A percentile compares a stretch with the other conserved stretches of the same genome.
Evolutionary conservation across 176 grass and related monocot genomes (phyloP).

Genomic region (Triticum turgidum): DNA sequence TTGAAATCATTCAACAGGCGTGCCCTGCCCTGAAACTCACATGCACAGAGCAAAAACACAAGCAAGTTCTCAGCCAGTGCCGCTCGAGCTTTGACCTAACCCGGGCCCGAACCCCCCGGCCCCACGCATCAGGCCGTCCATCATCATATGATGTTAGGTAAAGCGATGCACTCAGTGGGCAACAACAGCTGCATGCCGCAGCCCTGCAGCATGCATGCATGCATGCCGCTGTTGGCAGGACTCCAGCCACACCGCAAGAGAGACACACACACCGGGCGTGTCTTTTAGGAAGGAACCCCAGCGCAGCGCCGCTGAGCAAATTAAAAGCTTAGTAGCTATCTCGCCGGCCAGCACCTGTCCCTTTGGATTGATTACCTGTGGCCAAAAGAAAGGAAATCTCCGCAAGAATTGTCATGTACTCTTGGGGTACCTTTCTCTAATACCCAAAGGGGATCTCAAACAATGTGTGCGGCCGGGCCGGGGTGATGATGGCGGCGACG

Average conservation of each 20-base stretch:
- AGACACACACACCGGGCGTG: neutral
- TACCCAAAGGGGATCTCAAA: slow-evolving; percentile 31
- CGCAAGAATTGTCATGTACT: slow-evolving; percentile 17
- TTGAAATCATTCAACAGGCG: slow-evolving; percentile 33
- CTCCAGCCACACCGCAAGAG: neutral
- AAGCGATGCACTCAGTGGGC: neutral
- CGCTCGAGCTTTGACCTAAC: slow-evolving; percentile 28
- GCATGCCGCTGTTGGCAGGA: slow-evolving; percentile 22
- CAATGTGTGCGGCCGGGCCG: neutral
- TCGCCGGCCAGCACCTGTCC: slow-evolving; percentile 24
- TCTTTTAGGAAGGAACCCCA: slow-evolving; percentile 13
- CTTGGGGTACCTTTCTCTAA: neutral
- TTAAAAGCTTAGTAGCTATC: neutral
- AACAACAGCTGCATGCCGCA: slow-evolving; percentile 18
- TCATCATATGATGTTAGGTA: slow-evolving; percentile 47
- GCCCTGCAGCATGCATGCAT: neutral
- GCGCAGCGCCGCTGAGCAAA: neutral
- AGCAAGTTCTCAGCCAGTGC: slow-evolving; percentile 4
- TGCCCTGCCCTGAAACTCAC: neutral
- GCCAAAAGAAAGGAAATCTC: neutral
- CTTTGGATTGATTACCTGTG: slow-evolving; percentile 20
- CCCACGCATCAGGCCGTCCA: neutral
- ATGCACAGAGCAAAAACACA: neutral
- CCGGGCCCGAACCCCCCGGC: neutral
- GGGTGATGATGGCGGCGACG: neutral